Evolutionary conservation across 176 grass and related monocot genomes (phyloP).

Genomic region (Carex kokanica): DNA sequence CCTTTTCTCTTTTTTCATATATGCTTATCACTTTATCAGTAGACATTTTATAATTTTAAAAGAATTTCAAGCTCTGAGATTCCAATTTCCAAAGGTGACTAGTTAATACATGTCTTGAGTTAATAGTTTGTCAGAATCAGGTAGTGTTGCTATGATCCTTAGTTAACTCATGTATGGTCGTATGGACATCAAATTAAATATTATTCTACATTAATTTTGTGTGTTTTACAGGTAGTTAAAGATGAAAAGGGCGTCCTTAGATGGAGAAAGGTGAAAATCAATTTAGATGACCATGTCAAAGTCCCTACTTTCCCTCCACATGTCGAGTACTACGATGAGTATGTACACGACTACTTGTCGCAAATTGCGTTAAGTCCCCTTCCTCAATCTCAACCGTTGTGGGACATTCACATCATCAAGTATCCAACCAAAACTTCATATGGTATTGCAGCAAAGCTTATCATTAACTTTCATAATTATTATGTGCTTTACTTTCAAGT

Average conservation of each 20-base stretch:
- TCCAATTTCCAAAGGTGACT: too few species aligned
- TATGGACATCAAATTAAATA: background rate
- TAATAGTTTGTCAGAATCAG: too few species aligned
- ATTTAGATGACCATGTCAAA: conserved; percentile 30
- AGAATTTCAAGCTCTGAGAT: too few species aligned
- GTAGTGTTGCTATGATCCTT: too few species aligned
- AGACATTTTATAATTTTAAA: too few species aligned
- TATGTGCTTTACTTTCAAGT: background rate
- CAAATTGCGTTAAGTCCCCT: background rate
- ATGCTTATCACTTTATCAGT: too few species aligned
- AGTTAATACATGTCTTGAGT: too few species aligned
- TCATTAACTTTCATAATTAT: background rate
- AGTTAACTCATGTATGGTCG: too few species aligned
- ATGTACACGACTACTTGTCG: conserved; percentile 22
- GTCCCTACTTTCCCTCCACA: conserved; percentile 23
- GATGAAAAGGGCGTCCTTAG: conserved; percentile 11
- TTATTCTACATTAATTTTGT: background rate
- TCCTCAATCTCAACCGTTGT: conserved; percentile 21
- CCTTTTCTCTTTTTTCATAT: background rate
- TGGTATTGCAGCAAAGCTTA: background rate
- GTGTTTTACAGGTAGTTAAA: conserved; percentile 23
- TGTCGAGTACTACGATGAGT: conserved; percentile 26
- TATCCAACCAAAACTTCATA: conserved; percentile 25
- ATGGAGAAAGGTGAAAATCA: conserved; percentile 31
- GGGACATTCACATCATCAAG: conserved; percentile 42